phyloP scores from a whole-genome alignment of 805 yeast genomes.

The Torulaspora quercuum region DNA sequence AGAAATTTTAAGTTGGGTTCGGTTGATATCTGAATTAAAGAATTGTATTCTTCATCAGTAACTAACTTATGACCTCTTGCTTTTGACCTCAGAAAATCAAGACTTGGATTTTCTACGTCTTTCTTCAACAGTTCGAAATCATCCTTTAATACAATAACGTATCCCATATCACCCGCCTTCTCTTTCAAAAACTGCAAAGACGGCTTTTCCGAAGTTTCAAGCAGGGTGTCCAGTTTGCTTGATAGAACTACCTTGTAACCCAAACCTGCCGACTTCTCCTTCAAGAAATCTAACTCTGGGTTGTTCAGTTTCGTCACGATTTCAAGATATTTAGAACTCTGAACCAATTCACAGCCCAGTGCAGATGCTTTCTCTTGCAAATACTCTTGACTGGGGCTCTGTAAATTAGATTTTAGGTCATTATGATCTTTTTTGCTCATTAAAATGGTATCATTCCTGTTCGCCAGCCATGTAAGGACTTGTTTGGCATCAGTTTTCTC shows the following conservation, averaged over 20 bases:
- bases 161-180: slow-evolving; percentile 28
- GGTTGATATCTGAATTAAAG: slow-evolving; percentile 1
- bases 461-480: slow-evolving; percentile 14
- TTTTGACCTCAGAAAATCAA: slow-evolving; percentile 14
- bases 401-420: slow-evolving; percentile 19
- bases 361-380: slow-evolving; percentile 23
- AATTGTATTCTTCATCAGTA: slow-evolving; percentile 2
- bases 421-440: slow-evolving; percentile 24
- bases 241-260: slow-evolving; percentile 16
- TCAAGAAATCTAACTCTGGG: slow-evolving; percentile 14
- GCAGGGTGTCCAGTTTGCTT: slow-evolving; percentile 18
- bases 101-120: slow-evolving; percentile 14
- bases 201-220: slow-evolving; percentile 15
- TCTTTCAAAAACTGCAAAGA: slow-evolving; percentile 26
- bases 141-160: slow-evolving; percentile 8
- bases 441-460: slow-evolving; percentile 14
- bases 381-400: slow-evolving; percentile 25
- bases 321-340: slow-evolving; percentile 12
- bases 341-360: slow-evolving; percentile 15
- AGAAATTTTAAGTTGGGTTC: slow-evolving; percentile 28
- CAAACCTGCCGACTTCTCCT: slow-evolving; percentile 12
- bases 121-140: slow-evolving; percentile 4
- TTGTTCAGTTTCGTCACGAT: slow-evolving; percentile 5
- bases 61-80: slow-evolving; percentile 12
- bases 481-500: slow-evolving; percentile 3